Percentiles rank a stretch among this genome's conserved stretches.
Conservation (phyloP, 2,329 filamentous ascomycete genomes). For the Stromatinia cepivora region DNA sequence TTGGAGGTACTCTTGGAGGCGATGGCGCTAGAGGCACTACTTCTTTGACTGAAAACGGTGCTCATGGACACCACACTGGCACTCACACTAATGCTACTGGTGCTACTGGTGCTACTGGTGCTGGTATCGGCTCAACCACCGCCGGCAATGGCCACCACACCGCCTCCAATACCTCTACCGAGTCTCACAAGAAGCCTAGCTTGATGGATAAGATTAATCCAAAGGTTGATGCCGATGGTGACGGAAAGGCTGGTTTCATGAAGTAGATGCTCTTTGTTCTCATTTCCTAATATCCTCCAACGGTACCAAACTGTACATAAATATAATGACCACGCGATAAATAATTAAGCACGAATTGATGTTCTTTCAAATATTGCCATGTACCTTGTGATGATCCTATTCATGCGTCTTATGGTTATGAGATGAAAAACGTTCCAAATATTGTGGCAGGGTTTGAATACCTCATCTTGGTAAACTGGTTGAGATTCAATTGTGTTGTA, state of each 20-base stretch:
- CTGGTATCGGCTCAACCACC: neutral
- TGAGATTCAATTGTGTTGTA: neutral
- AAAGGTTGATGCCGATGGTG: conserved; percentile 52
- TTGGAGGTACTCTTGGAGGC: conserved; percentile 41
- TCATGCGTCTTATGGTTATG: too few relatives aligned
- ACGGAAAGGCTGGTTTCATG: conserved; percentile 58
- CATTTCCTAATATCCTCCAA: neutral
- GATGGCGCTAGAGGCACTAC: conserved; percentile 35
- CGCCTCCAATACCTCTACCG: conserved; percentile 22
- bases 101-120: conserved; percentile 19
- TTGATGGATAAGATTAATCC: conserved; percentile 57
- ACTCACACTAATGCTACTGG: conserved; percentile 16
- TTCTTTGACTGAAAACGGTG: conserved; percentile 35
- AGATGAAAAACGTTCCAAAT: too few relatives aligned
- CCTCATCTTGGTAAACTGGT: too few relatives aligned
- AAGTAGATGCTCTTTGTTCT: neutral
- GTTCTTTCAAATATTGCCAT: neutral
- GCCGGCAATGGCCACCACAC: conserved; percentile 3
- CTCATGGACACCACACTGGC: conserved; percentile 21
- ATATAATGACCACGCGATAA: conserved; percentile 5
- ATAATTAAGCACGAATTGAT: neutral
- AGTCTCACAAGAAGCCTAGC: conserved; percentile 45
- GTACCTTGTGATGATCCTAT: neutral
- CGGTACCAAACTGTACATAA: neutral
- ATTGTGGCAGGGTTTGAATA: too few relatives aligned